These are phyloP conservation scores for Termitomyces sp. DNA, from an alignment of 768 basidiomycete species.

Conservation along the genomic window DNA sequence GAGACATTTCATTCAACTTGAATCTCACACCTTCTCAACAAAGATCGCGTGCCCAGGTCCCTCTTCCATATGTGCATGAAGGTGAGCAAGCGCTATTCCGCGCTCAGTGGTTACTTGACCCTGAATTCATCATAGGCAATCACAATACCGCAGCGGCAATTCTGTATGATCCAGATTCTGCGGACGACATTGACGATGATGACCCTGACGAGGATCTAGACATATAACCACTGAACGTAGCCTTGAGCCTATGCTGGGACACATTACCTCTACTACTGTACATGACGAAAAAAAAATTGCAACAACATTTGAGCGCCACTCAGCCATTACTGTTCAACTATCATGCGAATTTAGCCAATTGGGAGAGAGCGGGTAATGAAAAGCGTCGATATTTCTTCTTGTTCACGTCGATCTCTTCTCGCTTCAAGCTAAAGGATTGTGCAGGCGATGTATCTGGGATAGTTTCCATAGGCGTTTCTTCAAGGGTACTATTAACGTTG, in stretches of 20 bases:
- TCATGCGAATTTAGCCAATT: constrained; percentile 12
- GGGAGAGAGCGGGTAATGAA: constrained; percentile 26
- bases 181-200: constrained; percentile 92
- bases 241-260: not conserved
- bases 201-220: constrained; percentile 95
- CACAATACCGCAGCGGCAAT: constrained; percentile 41
- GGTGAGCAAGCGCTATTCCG: constrained; percentile 32
- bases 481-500: not conserved
- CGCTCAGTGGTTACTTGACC: not conserved
- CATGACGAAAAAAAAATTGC: not conserved
- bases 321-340: not conserved
- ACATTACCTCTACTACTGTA: not conserved
- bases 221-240: constrained; percentile 38
- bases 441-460: not conserved
- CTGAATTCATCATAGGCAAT: constrained; percentile 24
- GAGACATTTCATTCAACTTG: constrained; percentile 83
- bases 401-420: not conserved
- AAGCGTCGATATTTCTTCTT: constrained; percentile 22
- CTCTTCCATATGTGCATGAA: constrained; percentile 87
- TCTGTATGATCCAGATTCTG: constrained; percentile 88
- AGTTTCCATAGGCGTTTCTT: not conserved
- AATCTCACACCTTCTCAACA: constrained; percentile 79
- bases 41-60: constrained; percentile 72
- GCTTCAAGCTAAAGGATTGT: not conserved
- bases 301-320: not conserved